Base-by-base conservation (phyloP, 495 filamentous ascomycete genomes). In the Aspergillus asperescens region DNA sequence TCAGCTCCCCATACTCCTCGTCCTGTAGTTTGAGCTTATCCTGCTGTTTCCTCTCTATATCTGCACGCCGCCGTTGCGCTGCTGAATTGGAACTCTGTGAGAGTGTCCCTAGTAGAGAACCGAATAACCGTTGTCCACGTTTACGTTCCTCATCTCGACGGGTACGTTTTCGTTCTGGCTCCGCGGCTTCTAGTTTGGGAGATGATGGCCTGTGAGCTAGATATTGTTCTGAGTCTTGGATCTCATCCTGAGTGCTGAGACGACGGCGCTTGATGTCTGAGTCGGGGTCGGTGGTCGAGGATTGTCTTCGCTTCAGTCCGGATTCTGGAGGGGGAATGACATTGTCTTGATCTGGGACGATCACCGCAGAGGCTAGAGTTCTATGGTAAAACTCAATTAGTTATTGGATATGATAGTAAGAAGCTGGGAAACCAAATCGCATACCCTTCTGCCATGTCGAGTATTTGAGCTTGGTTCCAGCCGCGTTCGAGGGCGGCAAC, bases 41-140 rank as follows among this genome's bases (percentile, higher is more conserved):
- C 67, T 90, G 84, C 66, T 93, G 88, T 62, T 87, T 86, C 62
- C 83, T 85, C 70, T 97, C 91, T 62, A 96, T 92, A 63, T 98
- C 92, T 52, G 81, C 82, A 46, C 92, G 81, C 58, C 84, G 85
- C 68, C 82, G 88, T 60, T 89, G 85, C 62, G 88, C 81, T 59
- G 81, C 75, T 40, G 77, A 72, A 29, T 64, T 77, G 59, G 81
- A 80, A 45, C 80, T 87, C 75, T 93, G 88, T 65, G 87, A 92
- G 52, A 97, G 81, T 47, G 90, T 92, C 65, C 85, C 89, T 58
- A 96, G 74, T 59, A 96, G 70, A 45, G 84, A 89, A 47, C 93
- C 93, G 71, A 96, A 96, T 62, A 98, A 78, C 47, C 93, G 79
- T 74, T 88, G 85, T 37, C 88, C 90, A 10, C 93, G 87, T 61